Percentiles rank a stretch among this genome's conserved stretches.
Conservation (phyloP, 2,329 filamentous ascomycete species). For the Pestalotiopsis fici region DNA sequence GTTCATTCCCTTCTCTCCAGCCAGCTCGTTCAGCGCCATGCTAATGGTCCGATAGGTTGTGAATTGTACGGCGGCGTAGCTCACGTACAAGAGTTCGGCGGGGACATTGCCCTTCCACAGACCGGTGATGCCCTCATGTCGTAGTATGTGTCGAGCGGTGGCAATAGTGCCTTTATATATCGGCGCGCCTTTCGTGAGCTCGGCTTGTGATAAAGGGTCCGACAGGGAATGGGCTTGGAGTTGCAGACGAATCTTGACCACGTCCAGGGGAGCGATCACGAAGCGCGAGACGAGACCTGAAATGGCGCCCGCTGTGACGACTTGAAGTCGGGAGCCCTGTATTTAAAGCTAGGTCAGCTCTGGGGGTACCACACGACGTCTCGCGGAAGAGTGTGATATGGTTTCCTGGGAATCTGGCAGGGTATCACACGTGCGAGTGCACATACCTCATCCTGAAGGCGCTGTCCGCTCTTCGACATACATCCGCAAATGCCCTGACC, state of each 20-base stretch:
- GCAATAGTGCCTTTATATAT: constrained; percentile 75
- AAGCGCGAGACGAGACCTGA: constrained; percentile 92
- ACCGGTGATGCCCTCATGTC: constrained; percentile 78
- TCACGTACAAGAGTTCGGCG: constrained; percentile 90
- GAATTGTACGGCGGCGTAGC: constrained; percentile 89
- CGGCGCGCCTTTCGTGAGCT: constrained; percentile 43
- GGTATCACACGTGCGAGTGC: neutral
- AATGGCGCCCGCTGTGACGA: constrained; percentile 56
- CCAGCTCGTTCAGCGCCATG: constrained; percentile 60
- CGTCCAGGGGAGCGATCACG: constrained; percentile 91
- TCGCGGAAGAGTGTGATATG: neutral
- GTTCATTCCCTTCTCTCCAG: constrained; percentile 52
- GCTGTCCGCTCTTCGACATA: constrained; percentile 43
- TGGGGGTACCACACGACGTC: neutral
- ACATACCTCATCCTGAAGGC: constrained; percentile 61
- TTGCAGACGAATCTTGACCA: constrained; percentile 97
- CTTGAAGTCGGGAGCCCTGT: constrained; percentile 59
- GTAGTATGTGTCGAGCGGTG: constrained; percentile 76
- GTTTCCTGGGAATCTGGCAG: neutral
- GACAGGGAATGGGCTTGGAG: constrained; percentile 85
- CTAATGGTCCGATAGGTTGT: constrained; percentile 79
- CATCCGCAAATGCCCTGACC: constrained; percentile 35
- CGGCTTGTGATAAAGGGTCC: constrained; percentile 64
- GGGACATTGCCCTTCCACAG: constrained; percentile 99
- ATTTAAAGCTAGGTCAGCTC: neutral